Base-by-base conservation (phyloP, 257 asterid species). In the Dorcoceras hygrometricum region DNA sequence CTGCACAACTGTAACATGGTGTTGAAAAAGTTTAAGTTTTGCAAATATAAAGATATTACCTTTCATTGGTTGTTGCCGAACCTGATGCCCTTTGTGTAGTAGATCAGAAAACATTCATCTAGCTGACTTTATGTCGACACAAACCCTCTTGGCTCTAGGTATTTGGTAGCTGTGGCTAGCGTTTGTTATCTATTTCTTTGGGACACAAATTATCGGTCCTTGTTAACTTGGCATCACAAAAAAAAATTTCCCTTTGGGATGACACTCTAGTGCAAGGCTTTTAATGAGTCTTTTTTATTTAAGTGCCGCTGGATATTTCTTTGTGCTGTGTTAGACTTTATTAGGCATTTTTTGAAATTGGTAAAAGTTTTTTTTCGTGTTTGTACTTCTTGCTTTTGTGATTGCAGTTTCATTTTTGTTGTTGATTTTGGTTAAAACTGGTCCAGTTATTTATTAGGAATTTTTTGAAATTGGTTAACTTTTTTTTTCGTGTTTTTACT, bases 401-500 rank as follows among this genome's bases (percentile, higher is more conserved):
- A 11, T 39, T 12, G 18, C 1, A 6, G 50, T 39, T 39, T 39
- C n/a, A 39, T 14, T 18, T 39, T 32, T 8, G 12, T 3, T 39
- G 6, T 60, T 59, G 34, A 20, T 36, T 55, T 60, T 67, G 63
- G 26, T 46, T 14, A 60, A 7, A 50, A 46, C 6, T 63, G 63
- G 57, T 70, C 63, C 89, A 92, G 98, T 64, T 92, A 76, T 76
- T 87, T 56, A n/a, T n/a, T n/a, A n/a, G n/a, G n/a, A n/a, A n/a
- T n/a, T n/a, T n/a, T n/a, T n/a, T n/a, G n/a, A n/a, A n/a, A n/a
- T n/a, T n/a, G n/a, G 39, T 32, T 10, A 39, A 39, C 50, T 39
- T 12, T 5, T 5, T 39, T 18, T 32, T 32, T 29, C 8, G 7
- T 8, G 39, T 32, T 32, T 32, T 10, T 12, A 32, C 8, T 7